Base-by-base conservation (phyloP, 495 filamentous ascomycete species). In the Articulospora tetracladia region DNA sequence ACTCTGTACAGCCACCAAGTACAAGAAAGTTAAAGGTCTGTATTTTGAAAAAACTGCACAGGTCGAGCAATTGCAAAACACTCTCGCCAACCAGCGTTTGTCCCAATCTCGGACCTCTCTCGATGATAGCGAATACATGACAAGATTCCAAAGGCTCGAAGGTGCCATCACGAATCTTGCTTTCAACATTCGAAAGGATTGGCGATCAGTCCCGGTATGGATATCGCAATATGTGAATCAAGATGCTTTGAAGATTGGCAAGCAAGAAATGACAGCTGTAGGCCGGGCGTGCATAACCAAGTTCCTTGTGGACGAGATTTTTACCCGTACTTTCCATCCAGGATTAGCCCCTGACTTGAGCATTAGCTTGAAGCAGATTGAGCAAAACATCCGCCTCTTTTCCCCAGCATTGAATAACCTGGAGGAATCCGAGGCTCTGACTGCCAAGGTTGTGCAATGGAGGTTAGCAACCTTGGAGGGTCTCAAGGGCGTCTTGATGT, bases 31-130 rank as follows among this genome's bases (percentile, higher is more conserved):
- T 53, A 98, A 98, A 77, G 84, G 90, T 30, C 88, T 96, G 63
- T 98, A 97, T 70, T 98, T 98, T 70, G 94, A 98, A 58, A 92
- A 92, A 65, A 93, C 95, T 68, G 78, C 87, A 49, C 93, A 98
- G 69, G 91, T 98, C 12, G 91, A 97, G 70, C 88, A 92, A 67
- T 83, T 98, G 12, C 94, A 98, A 73, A 98, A 98, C 70, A 93
- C 91, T 3, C 84, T 98, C 48, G 94, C 95, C 32, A 91, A 97
- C 71, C 95, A 98, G 72, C 85, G 94, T 54, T 87, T 98, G 70
- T 91, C 93, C 15, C 89, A 93, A 64, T 98, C 93, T 17, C 90
- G 92, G 28, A 98, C 93, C 0, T 92, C 94, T 4, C 86, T 98
- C 27, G 94, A 98, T 72, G 94, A 98, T 70, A 95, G 86, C 70